Conservation (phyloP, 225 moss, liverwort and hornwort species). For the Straminergon stramineum region DNA sequence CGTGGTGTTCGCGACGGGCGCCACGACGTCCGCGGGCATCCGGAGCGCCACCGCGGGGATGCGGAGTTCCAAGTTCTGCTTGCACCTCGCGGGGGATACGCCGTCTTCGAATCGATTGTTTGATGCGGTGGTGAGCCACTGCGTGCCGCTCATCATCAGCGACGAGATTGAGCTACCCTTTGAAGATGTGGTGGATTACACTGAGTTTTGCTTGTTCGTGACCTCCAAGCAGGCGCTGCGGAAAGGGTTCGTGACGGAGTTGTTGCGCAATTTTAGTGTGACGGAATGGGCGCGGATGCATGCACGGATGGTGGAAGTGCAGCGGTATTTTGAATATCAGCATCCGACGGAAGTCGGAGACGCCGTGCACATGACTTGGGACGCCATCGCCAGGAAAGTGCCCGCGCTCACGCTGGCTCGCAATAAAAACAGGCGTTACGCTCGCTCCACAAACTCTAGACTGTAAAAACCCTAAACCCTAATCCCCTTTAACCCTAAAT, state of each 20-base stretch:
- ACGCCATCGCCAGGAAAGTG: conserved; percentile 24
- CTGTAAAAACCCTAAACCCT: neutral
- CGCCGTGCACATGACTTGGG: conserved; percentile 46
- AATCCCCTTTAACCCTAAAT: neutral
- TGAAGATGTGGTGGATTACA: conserved; percentile 28
- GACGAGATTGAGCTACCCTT: conserved; percentile 39
- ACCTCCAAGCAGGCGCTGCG: conserved; percentile 10
- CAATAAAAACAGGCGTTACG: conserved; percentile 10
- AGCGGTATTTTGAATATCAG: conserved; percentile 18
- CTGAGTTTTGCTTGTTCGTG: conserved; percentile 29
- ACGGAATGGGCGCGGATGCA: conserved; percentile 21
- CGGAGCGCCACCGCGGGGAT: conserved; percentile 18
- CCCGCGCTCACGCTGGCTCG: conserved; percentile 7
- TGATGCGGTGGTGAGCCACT: conserved; percentile 35
- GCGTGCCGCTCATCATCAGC: conserved; percentile 37
- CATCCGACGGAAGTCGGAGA: conserved; percentile 20
- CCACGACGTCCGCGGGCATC: conserved; percentile 7
- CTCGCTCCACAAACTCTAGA: neutral
- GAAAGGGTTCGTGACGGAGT: neutral
- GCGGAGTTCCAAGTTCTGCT: conserved; percentile 33
- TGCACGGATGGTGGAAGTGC: neutral
- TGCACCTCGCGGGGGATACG: conserved; percentile 41
- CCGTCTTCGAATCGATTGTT: conserved; percentile 41
- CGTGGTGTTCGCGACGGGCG: conserved; percentile 15
- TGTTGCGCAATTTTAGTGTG: neutral